These are phyloP conservation scores for Paracorniculantispora psalliotae DNA, from an alignment of 2,329 filamentous ascomycete species.

Conservation along the genomic window DNA sequence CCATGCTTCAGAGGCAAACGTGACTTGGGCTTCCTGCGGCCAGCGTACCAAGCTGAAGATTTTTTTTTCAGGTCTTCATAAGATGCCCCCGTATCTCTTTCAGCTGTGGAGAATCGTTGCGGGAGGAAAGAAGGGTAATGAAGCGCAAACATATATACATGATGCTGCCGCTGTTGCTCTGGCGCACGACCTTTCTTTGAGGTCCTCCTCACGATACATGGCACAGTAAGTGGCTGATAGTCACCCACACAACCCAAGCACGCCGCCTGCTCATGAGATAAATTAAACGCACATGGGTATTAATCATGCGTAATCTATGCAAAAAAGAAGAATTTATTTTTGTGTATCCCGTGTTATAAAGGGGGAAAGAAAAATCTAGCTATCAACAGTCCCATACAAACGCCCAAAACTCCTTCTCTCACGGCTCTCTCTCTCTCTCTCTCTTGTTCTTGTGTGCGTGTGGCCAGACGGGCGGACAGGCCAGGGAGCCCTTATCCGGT, in stretches of 20 bases:
- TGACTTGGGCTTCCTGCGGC: slow-evolving; percentile 6
- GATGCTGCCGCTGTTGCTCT: too few relatives aligned
- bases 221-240: too few relatives aligned
- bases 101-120: too few relatives aligned
- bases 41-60: slow-evolving; percentile 1
- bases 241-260: neutral
- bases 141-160: too few relatives aligned
- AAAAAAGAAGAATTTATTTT: neutral
- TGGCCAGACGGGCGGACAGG: neutral
- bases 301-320: too few relatives aligned
- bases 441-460: neutral
- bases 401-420: neutral
- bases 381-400: neutral
- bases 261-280: neutral
- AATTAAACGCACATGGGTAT: neutral
- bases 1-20: neutral
- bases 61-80: neutral
- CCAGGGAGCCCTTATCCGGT: neutral
- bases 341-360: neutral
- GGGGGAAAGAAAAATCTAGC: neutral
- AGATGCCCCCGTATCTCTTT: neutral
- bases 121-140: neutral
- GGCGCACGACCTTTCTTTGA: too few relatives aligned
- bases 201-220: too few relatives aligned
- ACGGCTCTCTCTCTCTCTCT: too few relatives aligned